Evolutionary conservation across 108 stramenopile species (phyloP).

Genomic region (Nitzschia inconspicua): DNA sequence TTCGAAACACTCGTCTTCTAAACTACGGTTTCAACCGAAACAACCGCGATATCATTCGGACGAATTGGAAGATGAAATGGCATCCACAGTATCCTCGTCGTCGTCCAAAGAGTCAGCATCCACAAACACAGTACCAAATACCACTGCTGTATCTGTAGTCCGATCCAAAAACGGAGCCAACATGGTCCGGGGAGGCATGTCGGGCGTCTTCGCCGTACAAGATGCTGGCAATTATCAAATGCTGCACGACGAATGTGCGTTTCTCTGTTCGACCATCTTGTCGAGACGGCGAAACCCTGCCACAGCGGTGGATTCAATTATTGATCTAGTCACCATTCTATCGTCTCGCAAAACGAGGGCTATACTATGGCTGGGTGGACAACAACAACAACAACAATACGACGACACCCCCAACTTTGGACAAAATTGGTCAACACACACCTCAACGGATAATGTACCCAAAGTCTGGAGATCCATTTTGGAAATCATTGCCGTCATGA

Average conservation of each 20-base stretch:
- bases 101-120: too few relatives aligned
- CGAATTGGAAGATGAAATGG: too few relatives aligned
- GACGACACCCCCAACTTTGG: background rate
- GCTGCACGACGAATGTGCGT: conserved; percentile 69
- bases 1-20: too few relatives aligned
- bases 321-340: conserved; percentile 48
- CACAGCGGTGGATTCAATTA: conserved; percentile 6
- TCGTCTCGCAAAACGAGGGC: conserved; percentile 36
- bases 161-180: background rate
- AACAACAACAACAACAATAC: background rate
- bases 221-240: conserved; percentile 70
- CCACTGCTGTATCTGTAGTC: background rate
- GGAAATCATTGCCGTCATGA: background rate
- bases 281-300: conserved; percentile 3
- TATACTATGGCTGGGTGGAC: conserved; percentile 26
- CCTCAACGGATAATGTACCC: background rate
- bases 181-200: conserved; percentile 13
- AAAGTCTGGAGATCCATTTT: conserved; percentile 5
- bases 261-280: conserved; percentile 58
- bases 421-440: background rate
- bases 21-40: too few relatives aligned
- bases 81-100: too few relatives aligned
- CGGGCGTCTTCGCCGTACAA: conserved; percentile 33
- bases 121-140: too few relatives aligned
- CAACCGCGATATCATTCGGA: too few relatives aligned